A percentile compares a stretch with the other conserved stretches of the same genome.
Conservation (phyloP, 306 rosid species). For the Corylus americana region DNA sequence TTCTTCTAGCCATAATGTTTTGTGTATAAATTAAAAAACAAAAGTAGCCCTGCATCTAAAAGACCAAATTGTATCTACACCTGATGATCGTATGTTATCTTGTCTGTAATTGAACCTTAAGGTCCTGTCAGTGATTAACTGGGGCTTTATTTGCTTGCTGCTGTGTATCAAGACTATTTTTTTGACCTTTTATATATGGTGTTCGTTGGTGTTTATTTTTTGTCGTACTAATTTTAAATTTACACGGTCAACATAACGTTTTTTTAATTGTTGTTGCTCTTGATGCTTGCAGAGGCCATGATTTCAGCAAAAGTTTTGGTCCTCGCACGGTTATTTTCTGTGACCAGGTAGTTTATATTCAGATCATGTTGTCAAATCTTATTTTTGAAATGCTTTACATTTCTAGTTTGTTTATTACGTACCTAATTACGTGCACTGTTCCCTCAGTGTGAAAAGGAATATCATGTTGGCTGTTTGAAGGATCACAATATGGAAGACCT, state of each 20-base stretch:
- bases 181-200: neutral
- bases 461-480: conserved; percentile 77
- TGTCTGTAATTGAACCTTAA: neutral
- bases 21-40: neutral
- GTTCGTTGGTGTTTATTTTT: neutral
- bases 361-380: conserved; percentile 7
- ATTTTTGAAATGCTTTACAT: neutral
- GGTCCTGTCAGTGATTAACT: neutral
- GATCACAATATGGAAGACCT: conserved; percentile 56
- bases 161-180: neutral
- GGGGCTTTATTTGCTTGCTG: neutral
- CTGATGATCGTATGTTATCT: neutral
- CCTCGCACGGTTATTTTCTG: conserved; percentile 72
- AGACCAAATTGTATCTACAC: neutral
- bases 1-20: neutral
- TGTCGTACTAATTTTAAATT: neutral
- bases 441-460: conserved; percentile 79
- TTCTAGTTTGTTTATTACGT: neutral
- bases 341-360: conserved; percentile 64
- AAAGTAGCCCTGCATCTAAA: neutral
- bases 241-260: neutral
- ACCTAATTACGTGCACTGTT: neutral
- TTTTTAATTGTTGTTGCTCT: conserved; percentile 17
- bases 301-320: conserved; percentile 63
- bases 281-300: conserved; percentile 50